Percentiles rank a stretch among this genome's conserved stretches.
Evolutionary conservation across 1,139 yeast genomes (phyloP).

Genomic region (Protomyces macrosporus): DNA sequence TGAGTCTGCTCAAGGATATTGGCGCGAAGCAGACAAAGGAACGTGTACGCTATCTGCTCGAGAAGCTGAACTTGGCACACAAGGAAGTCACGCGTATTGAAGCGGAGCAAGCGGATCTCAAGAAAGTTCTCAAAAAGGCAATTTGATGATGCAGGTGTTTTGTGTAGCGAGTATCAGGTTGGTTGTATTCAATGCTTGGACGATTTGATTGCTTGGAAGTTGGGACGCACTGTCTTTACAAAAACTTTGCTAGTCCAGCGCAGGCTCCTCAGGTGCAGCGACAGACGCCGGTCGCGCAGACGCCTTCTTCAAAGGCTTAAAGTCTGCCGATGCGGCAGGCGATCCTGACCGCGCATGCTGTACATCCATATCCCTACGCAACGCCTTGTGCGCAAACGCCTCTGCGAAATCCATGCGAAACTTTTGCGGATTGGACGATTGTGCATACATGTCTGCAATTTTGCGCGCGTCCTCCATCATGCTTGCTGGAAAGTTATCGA

Average conservation of each 20-base stretch:
- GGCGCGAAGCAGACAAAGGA: slow-evolving; percentile 1
- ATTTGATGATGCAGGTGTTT: neutral
- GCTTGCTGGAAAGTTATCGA: neutral
- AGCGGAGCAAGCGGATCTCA: neutral
- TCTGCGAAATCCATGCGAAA: neutral
- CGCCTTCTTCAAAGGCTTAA: neutral
- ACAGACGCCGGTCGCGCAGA: neutral
- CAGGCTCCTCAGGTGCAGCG: neutral
- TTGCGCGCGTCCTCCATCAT: neutral
- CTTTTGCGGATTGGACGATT: neutral
- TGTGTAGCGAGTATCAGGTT: too few species aligned
- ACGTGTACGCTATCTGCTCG: slow-evolving; percentile 46
- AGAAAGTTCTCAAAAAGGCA: neutral
- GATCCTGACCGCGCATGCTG: too few species aligned
- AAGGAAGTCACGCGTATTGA: neutral
- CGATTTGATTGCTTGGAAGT: too few species aligned
- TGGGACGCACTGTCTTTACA: too few species aligned
- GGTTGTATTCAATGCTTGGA: too few species aligned
- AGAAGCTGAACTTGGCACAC: slow-evolving; percentile 44
- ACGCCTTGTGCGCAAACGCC: neutral
- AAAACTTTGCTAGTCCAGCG: neutral
- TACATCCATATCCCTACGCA: neutral
- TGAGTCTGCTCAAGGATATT: slow-evolving; percentile 18
- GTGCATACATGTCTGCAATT: neutral
- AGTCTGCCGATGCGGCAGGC: neutral